Percentiles rank a stretch among this genome's conserved stretches.
phyloP scores from a whole-genome alignment of 2,329 filamentous ascomycete species.

The Fusarium multiceps region DNA sequence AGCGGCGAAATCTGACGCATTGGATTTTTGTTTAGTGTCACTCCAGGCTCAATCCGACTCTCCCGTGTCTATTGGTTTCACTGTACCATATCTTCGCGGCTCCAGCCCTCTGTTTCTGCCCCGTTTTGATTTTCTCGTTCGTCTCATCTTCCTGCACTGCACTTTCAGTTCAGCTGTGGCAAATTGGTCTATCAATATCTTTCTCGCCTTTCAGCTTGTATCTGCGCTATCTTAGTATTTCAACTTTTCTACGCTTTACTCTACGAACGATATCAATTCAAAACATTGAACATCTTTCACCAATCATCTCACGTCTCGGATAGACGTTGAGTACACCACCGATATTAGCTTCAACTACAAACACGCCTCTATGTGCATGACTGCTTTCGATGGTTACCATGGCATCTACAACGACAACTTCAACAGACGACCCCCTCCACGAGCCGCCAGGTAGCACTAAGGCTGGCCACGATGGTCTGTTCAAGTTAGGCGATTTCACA shows the following conservation, averaged over 20 bases:
- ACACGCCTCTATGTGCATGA: conserved; percentile 19
- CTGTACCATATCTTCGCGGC: not conserved
- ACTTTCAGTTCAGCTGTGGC: conserved; percentile 11
- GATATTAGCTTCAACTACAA: not conserved
- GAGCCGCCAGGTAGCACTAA: conserved; percentile 32
- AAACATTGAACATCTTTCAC: not conserved
- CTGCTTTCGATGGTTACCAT: conserved; percentile 19
- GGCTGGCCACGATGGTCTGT: not conserved
- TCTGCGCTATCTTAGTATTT: not conserved
- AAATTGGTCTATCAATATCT: conserved; percentile 9
- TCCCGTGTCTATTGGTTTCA: not conserved
- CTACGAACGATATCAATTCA: not conserved
- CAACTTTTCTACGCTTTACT: not conserved
- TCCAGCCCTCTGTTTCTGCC: not conserved
- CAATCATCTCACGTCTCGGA: conserved; percentile 1
- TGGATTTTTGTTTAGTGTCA: not conserved
- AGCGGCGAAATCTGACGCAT: conserved; percentile 33
- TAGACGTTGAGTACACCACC: conserved; percentile 6
- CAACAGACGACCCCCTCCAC: conserved; percentile 27
- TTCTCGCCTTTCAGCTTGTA: not conserved
- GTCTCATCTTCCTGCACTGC: not conserved
- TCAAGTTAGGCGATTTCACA: conserved; percentile 35
- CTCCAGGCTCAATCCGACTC: not conserved
- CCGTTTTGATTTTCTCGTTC: not conserved
- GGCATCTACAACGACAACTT: conserved; percentile 21